Evolutionary conservation across 257 asterid genomes (phyloP).

Genomic region (Solanum chiquidenum): DNA sequence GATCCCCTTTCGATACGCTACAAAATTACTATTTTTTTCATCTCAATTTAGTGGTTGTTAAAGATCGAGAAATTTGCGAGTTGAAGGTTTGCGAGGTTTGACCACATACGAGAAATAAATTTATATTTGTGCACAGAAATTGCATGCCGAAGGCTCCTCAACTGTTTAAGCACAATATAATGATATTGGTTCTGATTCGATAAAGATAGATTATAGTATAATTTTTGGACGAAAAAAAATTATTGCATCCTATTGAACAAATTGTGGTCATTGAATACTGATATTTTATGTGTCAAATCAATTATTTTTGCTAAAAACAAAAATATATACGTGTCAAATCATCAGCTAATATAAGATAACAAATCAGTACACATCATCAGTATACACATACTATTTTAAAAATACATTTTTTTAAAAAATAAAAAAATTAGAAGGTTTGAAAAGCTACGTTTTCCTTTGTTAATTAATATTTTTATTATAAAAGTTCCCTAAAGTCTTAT

Average conservation of each 20-base stretch:
- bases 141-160: accelerated
- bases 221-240: background rate
- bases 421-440: background rate
- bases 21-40: background rate
- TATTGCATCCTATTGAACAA: background rate
- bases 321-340: background rate
- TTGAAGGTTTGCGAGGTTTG: accelerated
- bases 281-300: background rate
- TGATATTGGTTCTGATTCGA: too few relatives aligned
- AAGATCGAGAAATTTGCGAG: too few relatives aligned
- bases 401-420: background rate
- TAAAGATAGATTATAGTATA: background rate
- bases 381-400: background rate
- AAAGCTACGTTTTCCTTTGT: background rate
- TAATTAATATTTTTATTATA: background rate
- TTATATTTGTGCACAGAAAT: too few relatives aligned
- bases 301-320: background rate
- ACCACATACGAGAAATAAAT: too few relatives aligned
- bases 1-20: background rate
- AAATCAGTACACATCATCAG: background rate
- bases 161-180: too few relatives aligned
- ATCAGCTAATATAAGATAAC: background rate
- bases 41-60: background rate
- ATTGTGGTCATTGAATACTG: background rate
- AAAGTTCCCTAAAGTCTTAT: background rate